Evolutionary conservation across 495 filamentous ascomycete genomes (phyloP).

Genomic region (Pyronema domesticum): DNA sequence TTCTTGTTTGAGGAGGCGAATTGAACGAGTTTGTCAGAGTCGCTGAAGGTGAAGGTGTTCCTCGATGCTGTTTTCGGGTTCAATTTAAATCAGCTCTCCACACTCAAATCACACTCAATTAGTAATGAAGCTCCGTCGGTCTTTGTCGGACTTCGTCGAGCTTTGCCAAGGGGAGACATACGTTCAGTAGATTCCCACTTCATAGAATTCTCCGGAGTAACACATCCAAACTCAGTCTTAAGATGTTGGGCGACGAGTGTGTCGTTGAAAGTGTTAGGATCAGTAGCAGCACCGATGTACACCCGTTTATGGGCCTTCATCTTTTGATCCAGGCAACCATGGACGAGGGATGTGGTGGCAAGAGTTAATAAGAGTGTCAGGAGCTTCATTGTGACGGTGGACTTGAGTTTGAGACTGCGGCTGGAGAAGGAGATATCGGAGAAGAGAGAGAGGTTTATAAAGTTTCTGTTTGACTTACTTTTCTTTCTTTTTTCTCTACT

Average conservation of each 20-base stretch:
- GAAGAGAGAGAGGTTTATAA: too few species aligned
- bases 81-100: too few species aligned
- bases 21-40: slow-evolving; percentile 41
- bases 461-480: too few species aligned
- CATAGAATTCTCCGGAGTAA: slow-evolving; percentile 53
- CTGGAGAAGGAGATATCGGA: too few species aligned
- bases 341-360: background rate
- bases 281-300: slow-evolving; percentile 41
- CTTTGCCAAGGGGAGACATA: background rate
- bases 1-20: slow-evolving; percentile 39
- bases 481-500: too few species aligned
- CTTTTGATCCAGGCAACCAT: slow-evolving; percentile 13
- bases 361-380: too few species aligned
- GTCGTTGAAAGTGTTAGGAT: slow-evolving; percentile 34
- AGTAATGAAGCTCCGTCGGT: background rate
- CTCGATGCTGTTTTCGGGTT: slow-evolving; percentile 17
- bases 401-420: too few species aligned
- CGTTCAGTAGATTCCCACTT: slow-evolving; percentile 40
- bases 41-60: slow-evolving; percentile 34
- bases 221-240: slow-evolving; percentile 41
- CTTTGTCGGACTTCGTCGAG: too few species aligned
- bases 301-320: slow-evolving; percentile 43
- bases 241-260: slow-evolving; percentile 39
- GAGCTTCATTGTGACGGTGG: too few species aligned
- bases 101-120: background rate